Conservation (phyloP, 2,329 filamentous ascomycete genomes). For the Byssoonygena ceratinophila region DNA sequence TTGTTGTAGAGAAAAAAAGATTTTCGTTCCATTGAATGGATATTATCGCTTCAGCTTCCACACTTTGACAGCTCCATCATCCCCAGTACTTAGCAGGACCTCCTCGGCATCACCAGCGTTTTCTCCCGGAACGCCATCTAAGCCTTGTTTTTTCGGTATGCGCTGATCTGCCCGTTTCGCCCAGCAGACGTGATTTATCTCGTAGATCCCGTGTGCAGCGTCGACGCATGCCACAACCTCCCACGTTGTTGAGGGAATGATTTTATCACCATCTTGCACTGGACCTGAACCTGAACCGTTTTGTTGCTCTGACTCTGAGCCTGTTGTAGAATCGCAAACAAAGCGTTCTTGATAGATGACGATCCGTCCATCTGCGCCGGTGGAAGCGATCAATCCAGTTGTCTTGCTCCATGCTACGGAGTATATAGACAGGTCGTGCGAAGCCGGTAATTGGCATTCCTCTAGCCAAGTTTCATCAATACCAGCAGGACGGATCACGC, state of each 20-base stretch:
- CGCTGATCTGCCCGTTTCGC: slow-evolving; percentile 58
- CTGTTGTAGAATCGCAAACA: not conserved
- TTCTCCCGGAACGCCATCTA: not conserved
- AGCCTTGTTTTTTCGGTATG: slow-evolving; percentile 18
- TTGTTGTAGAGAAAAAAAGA: not conserved
- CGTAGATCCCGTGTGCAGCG: slow-evolving; percentile 79
- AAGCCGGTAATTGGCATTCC: slow-evolving; percentile 61
- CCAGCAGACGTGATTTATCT: slow-evolving; percentile 89
- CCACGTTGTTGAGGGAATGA: slow-evolving; percentile 50
- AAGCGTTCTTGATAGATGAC: slow-evolving; percentile 61
- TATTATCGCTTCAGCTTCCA: slow-evolving; percentile 50
- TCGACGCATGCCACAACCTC: slow-evolving; percentile 56
- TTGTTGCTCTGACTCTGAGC: not conserved
- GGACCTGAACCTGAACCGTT: not conserved
- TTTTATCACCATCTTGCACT: not conserved
- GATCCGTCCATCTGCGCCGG: slow-evolving; percentile 74
- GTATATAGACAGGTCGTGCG: slow-evolving; percentile 74
- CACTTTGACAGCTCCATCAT: slow-evolving; percentile 77
- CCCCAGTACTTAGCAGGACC: slow-evolving; percentile 80
- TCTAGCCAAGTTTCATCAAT: slow-evolving; percentile 76
- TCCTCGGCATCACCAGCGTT: slow-evolving; percentile 55
- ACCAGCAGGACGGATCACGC: slow-evolving; percentile 64
- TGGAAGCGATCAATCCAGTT: slow-evolving; percentile 71
- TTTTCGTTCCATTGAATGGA: no score
- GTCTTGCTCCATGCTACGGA: slow-evolving; percentile 70